Conservation (phyloP, 2,329 filamentous ascomycete genomes). For the Microcyclospora pomicola region DNA sequence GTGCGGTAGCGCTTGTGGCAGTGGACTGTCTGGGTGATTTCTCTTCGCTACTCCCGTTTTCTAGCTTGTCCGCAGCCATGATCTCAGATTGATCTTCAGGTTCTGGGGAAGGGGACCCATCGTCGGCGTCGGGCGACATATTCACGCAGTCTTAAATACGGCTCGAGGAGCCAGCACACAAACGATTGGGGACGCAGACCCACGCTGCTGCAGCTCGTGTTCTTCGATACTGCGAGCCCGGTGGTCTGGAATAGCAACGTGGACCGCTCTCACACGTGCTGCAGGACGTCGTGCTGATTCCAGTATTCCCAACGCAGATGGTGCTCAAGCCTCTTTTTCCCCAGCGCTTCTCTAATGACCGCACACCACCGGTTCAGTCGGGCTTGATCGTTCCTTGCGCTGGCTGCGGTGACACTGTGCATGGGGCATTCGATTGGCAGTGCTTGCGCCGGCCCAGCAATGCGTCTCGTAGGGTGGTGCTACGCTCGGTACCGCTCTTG, state of each 20-base stretch:
- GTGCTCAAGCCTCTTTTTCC: slow-evolving; percentile 7
- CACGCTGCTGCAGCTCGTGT: slow-evolving; percentile 23
- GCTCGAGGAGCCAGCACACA: slow-evolving; percentile 18
- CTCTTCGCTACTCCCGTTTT: slow-evolving; percentile 26
- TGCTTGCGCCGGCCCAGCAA: slow-evolving; percentile 16
- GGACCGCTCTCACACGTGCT: background rate
- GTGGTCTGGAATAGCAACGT: slow-evolving; percentile 8
- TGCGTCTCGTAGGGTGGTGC: slow-evolving; percentile 11
- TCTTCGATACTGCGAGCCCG: slow-evolving; percentile 4
- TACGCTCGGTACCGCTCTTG: slow-evolving; percentile 17
- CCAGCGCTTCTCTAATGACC: slow-evolving; percentile 6
- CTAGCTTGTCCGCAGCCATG: slow-evolving; percentile 31
- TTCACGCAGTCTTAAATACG: slow-evolving; percentile 18
- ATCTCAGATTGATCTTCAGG: slow-evolving; percentile 27
- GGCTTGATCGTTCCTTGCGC: no score
- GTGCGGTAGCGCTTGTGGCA: slow-evolving; percentile 19
- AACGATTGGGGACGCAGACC: slow-evolving; percentile 21
- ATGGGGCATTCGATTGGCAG: slow-evolving; percentile 10
- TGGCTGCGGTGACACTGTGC: slow-evolving; percentile 6
- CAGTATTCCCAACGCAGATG: background rate
- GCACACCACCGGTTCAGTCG: background rate
- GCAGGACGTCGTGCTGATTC: background rate
- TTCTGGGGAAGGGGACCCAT: slow-evolving; percentile 34
- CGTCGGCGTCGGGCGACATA: slow-evolving; percentile 37
- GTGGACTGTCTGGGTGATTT: slow-evolving; percentile 21